Evolutionary conservation across 1,284 basidiomycete species (phyloP).

Genomic region (Cutaneotrichosporon cavernicola): DNA sequence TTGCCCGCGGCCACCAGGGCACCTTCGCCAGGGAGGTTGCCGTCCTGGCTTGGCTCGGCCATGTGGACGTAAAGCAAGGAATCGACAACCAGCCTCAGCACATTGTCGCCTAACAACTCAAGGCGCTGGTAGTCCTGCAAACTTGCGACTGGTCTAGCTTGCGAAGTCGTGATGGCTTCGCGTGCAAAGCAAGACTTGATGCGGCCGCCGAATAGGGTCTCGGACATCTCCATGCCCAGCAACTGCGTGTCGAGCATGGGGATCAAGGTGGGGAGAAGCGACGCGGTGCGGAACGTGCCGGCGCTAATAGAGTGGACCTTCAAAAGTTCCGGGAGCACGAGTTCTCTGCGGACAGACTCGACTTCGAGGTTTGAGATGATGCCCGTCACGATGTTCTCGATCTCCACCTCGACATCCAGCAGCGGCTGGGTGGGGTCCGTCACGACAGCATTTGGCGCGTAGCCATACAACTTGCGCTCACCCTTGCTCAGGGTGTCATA

Average conservation of each 20-base stretch:
- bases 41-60: neutral
- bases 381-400: slow-evolving; percentile 29
- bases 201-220: slow-evolving; percentile 13
- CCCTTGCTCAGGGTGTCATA: neutral
- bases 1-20: neutral
- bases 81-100: slow-evolving; percentile 35
- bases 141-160: slow-evolving; percentile 6
- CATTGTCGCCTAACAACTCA: slow-evolving; percentile 45
- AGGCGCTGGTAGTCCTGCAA: slow-evolving; percentile 41
- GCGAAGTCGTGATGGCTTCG: slow-evolving; percentile 33
- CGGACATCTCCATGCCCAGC: slow-evolving; percentile 32
- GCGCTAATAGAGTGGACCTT: slow-evolving; percentile 33
- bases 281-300: slow-evolving; percentile 28
- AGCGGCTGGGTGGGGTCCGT: slow-evolving; percentile 27
- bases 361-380: neutral
- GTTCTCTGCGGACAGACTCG: neutral
- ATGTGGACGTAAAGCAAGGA: neutral
- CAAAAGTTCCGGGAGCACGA: slow-evolving; percentile 29
- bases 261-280: slow-evolving; percentile 31
- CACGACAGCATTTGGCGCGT: neutral
- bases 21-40: neutral
- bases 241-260: slow-evolving; percentile 33
- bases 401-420: slow-evolving; percentile 25
- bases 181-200: slow-evolving; percentile 22
- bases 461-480: neutral